Evolutionary conservation across 352 stramenopile genomes (phyloP), one percentile per base, ranked within the genome.

Genomic region (Phytophthora melonis): DNA sequence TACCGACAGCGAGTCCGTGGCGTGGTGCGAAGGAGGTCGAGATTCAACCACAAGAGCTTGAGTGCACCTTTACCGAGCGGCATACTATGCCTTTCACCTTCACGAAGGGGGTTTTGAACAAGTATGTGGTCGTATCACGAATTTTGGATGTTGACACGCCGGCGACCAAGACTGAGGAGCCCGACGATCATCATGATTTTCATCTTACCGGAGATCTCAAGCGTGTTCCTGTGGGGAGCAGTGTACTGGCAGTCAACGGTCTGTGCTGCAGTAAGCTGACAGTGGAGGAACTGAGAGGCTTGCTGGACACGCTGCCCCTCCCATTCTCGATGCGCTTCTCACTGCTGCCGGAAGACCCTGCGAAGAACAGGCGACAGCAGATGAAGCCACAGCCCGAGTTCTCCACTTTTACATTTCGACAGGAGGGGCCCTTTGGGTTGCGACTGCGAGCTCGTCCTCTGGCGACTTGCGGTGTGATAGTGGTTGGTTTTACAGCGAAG

Each of bases 1-100:
- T 96, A 32, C 89, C 88, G 19, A 75, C 77, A 5, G 89, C 89
- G 23, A 96, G 88, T 65, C 78, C 87, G 3, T 96, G 89, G 89
- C 86, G 89, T 18, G 89, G 89, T 4, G 87, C 89, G 1, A 93
- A 91, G 59, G 86, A 90, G 36, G 57, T 95, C 2, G 86, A 93
- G 10, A 86, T 93, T 65, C 72, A 90, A 63, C 85, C 85, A 2
- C 77, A 94, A 69, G 83, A 94, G 59, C 67, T 94, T 4, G 89
- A 96, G 27, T 83, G 77, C 36, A 74, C 70, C 14, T 93, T 96
- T 36, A 68, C 65, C 0, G 75, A 90, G 5, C 78, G 81, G 7
- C 59, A 79, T 19, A 49, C 66, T 18, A 55, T 96, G 45, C 88
- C 89, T 32, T 93, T 95, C 41, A 75, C 74, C 7, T 93, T 96